Percentiles rank a stretch among this genome's conserved stretches.
Evolutionary conservation across 176 grass and related monocot species (phyloP).

Genomic region (Bonia amplexicaulis): DNA sequence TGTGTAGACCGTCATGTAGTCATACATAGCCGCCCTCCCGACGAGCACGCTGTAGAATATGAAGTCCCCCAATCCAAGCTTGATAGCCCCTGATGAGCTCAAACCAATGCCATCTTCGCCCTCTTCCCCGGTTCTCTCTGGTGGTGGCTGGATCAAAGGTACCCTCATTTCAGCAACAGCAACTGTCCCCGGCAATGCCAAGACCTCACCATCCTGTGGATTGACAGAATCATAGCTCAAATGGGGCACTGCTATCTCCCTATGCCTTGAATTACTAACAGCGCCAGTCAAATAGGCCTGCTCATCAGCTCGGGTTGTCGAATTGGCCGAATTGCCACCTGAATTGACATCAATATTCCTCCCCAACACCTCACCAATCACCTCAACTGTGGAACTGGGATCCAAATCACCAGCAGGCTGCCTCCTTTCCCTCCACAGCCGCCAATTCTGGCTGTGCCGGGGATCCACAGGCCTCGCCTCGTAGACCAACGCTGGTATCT

Average conservation of each 20-base stretch:
- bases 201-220: background rate
- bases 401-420: conserved; percentile 26
- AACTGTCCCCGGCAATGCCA: conserved; percentile 19
- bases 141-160: conserved; percentile 42
- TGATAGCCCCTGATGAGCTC: conserved; percentile 72
- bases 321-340: background rate
- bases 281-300: background rate
- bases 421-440: conserved; percentile 59
- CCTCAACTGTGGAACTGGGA: conserved; percentile 23
- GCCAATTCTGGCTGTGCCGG: conserved; percentile 40
- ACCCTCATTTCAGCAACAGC: conserved; percentile 42
- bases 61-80: conserved; percentile 91
- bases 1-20: conserved; percentile 88
- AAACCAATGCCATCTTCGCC: conserved; percentile 70
- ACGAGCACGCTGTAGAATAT: conserved; percentile 97
- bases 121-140: conserved; percentile 16
- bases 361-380: conserved; percentile 9
- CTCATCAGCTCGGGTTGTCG: background rate
- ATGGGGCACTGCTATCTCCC: background rate
- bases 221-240: conserved; percentile 17
- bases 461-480: conserved; percentile 74
- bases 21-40: conserved; percentile 77
- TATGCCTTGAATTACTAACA: background rate
- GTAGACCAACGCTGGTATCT: conserved; percentile 85
- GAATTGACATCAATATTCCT: conserved; percentile 3